Conservation (phyloP, 2,329 filamentous ascomycete species). For the Fusarium sp. region DNA sequence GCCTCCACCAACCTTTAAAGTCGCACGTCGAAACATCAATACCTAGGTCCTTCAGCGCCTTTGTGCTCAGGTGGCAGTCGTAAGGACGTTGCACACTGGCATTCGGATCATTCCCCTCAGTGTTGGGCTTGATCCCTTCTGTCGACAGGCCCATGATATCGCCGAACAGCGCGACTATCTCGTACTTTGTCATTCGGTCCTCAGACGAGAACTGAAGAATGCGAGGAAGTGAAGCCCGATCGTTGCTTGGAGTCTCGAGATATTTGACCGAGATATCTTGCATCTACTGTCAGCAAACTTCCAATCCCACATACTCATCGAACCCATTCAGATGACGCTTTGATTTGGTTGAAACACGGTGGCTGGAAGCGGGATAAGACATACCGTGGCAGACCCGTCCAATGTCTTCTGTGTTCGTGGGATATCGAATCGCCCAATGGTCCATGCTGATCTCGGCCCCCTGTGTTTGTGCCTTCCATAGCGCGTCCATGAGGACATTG, state of each 20-base stretch:
- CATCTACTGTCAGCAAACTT: neutral
- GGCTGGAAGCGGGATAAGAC: slow-evolving; percentile 42
- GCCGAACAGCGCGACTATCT: slow-evolving; percentile 82
- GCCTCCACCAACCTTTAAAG: slow-evolving; percentile 84
- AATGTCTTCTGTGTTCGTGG: slow-evolving; percentile 90
- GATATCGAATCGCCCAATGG: slow-evolving; percentile 85
- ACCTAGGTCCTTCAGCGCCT: slow-evolving; percentile 75
- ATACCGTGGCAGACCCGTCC: slow-evolving; percentile 77
- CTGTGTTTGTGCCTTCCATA: slow-evolving; percentile 77
- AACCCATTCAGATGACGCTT: neutral
- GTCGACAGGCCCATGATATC: slow-evolving; percentile 81
- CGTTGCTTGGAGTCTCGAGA: slow-evolving; percentile 57
- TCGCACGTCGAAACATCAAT: slow-evolving; percentile 79
- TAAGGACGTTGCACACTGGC: slow-evolving; percentile 82
- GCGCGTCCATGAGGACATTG: slow-evolving; percentile 80
- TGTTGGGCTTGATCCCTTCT: slow-evolving; percentile 74
- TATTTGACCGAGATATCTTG: slow-evolving; percentile 78
- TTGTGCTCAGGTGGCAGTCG: slow-evolving; percentile 87
- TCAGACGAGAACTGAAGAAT: slow-evolving; percentile 89
- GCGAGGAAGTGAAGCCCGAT: slow-evolving; percentile 67
- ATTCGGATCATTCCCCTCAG: slow-evolving; percentile 76
- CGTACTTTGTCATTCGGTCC: slow-evolving; percentile 87
- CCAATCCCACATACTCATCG: neutral
- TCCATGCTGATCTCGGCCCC: slow-evolving; percentile 79
- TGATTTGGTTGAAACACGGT: slow-evolving; percentile 19